These are phyloP conservation scores for Dittrichia graveolens DNA, from an alignment of 129 eudicot genomes.

Conservation along the genomic window DNA sequence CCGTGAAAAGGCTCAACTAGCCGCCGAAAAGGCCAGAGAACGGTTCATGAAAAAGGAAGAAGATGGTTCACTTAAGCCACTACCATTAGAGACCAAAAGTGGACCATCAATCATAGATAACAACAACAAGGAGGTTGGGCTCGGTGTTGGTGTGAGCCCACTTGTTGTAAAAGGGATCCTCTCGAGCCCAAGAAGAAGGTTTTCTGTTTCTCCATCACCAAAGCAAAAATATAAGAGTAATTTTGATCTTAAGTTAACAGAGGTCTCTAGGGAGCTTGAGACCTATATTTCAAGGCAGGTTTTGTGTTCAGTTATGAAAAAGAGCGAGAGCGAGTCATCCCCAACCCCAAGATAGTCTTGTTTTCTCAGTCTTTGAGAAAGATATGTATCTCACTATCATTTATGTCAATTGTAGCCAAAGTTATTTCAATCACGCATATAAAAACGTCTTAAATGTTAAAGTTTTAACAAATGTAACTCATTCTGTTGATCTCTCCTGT, in stretches of 20 bases:
- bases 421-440: slow-evolving; percentile 13
- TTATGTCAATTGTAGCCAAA: slow-evolving; percentile 22
- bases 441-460: background rate
- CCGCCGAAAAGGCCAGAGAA: slow-evolving; percentile 82
- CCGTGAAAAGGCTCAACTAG: slow-evolving; percentile 75
- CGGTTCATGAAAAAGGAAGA: slow-evolving; percentile 53
- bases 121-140: background rate
- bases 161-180: slow-evolving; percentile 42
- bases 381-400: slow-evolving; percentile 15
- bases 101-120: slow-evolving; percentile 51
- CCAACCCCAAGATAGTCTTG: slow-evolving; percentile 57
- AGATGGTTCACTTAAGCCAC: slow-evolving; percentile 59
- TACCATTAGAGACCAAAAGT: slow-evolving; percentile 68
- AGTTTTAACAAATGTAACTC: background rate
- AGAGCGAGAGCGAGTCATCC: slow-evolving; percentile 55
- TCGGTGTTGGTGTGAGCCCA: slow-evolving; percentile 33
- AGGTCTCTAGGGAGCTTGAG: slow-evolving; percentile 87
- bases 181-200: slow-evolving; percentile 86
- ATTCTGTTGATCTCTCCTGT: background rate
- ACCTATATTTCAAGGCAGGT: slow-evolving; percentile 85
- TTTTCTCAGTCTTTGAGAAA: slow-evolving; percentile 70
- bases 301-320: slow-evolving; percentile 65
- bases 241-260: slow-evolving; percentile 79
- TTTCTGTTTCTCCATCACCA: slow-evolving; percentile 73
- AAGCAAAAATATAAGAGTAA: slow-evolving; percentile 64